Percentiles rank a stretch among this genome's conserved stretches.
Conservation (phyloP, 495 filamentous ascomycete species). For the Cryomyces antarcticus region DNA sequence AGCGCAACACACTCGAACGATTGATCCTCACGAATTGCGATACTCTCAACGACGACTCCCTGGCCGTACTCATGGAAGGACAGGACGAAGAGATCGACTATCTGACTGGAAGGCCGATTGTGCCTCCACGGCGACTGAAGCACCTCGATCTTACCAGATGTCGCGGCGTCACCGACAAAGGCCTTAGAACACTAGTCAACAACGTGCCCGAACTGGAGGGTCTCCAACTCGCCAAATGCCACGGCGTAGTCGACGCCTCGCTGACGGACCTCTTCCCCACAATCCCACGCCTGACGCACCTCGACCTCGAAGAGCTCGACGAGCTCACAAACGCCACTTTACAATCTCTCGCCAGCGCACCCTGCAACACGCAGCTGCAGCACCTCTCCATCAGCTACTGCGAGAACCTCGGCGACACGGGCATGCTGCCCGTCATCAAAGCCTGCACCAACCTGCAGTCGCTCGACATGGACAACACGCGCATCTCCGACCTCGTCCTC, state of each 20-base stretch:
- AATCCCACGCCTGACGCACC: slow-evolving; percentile 54
- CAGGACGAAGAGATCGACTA: slow-evolving; percentile 53
- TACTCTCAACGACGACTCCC: slow-evolving; percentile 49
- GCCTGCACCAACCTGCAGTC: slow-evolving; percentile 44
- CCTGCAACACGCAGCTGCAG: slow-evolving; percentile 46
- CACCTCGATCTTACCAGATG: slow-evolving; percentile 78
- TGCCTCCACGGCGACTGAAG: slow-evolving; percentile 57
- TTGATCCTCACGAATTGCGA: slow-evolving; percentile 59
- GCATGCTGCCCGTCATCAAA: slow-evolving; percentile 69
- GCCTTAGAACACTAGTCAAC: slow-evolving; percentile 43
- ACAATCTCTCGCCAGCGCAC: slow-evolving; percentile 48
- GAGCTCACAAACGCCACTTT: slow-evolving; percentile 56
- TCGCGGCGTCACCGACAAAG: slow-evolving; percentile 43
- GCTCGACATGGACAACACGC: slow-evolving; percentile 86
- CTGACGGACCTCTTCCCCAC: slow-evolving; percentile 55
- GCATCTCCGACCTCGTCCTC: slow-evolving; percentile 70
- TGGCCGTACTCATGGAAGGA: slow-evolving; percentile 56
- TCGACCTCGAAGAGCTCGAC: slow-evolving; percentile 76
- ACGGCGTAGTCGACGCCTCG: slow-evolving; percentile 47
- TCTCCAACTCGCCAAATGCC: slow-evolving; percentile 57
- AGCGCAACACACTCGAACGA: slow-evolving; percentile 60
- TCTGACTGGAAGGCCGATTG: slow-evolving; percentile 51
- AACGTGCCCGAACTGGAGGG: slow-evolving; percentile 67
- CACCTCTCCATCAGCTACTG: slow-evolving; percentile 84
- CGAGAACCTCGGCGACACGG: slow-evolving; percentile 61